Evolutionary conservation across 257 asterid species (phyloP).

Genomic region (Primulina tabacum): DNA sequence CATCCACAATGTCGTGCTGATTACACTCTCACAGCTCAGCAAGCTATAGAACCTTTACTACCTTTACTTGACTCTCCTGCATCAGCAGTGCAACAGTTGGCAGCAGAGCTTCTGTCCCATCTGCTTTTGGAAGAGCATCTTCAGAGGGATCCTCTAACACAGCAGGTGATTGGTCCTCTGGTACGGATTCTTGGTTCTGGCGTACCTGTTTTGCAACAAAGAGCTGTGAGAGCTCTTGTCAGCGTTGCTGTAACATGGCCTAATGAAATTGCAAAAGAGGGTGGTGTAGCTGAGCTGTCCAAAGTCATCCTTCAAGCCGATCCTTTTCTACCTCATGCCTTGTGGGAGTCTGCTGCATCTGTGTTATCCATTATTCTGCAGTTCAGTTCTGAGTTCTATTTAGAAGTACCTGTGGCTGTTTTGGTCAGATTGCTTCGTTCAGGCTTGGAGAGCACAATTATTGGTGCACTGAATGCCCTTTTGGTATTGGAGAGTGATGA

Average conservation of each 20-base stretch:
- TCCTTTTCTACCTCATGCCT: conserved; percentile 74
- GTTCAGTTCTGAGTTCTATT: conserved; percentile 83
- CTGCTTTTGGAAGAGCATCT: conserved; percentile 88
- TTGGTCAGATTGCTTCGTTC: conserved; percentile 87
- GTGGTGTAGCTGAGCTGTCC: conserved; percentile 88
- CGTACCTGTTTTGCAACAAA: conserved; percentile 85
- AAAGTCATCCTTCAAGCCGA: conserved; percentile 84
- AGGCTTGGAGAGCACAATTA: conserved; percentile 74
- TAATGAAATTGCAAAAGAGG: conserved; percentile 95
- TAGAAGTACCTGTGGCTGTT: conserved; percentile 98
- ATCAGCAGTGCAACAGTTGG: conserved; percentile 94
- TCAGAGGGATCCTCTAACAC: conserved; percentile 81
- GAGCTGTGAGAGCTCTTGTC: conserved; percentile 92
- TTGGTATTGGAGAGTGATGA: conserved; percentile 92
- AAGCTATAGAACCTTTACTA: conserved; percentile 80
- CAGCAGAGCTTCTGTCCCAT: conserved; percentile 94
- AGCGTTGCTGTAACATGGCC: conserved; percentile 79
- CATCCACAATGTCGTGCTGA: conserved; percentile 93
- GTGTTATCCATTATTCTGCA: conserved; percentile 86
- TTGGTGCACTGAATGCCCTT: conserved; percentile 93
- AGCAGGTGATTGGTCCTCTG: conserved; percentile 86
- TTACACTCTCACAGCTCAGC: conserved; percentile 68
- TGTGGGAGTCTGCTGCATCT: conserved; percentile 98
- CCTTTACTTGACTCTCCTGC: conserved; percentile 94
- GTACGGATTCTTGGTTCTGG: conserved; percentile 91